These are phyloP conservation scores for Elongisporangium anandrum DNA, from an alignment of 352 stramenopile species.

Conservation along the genomic window DNA sequence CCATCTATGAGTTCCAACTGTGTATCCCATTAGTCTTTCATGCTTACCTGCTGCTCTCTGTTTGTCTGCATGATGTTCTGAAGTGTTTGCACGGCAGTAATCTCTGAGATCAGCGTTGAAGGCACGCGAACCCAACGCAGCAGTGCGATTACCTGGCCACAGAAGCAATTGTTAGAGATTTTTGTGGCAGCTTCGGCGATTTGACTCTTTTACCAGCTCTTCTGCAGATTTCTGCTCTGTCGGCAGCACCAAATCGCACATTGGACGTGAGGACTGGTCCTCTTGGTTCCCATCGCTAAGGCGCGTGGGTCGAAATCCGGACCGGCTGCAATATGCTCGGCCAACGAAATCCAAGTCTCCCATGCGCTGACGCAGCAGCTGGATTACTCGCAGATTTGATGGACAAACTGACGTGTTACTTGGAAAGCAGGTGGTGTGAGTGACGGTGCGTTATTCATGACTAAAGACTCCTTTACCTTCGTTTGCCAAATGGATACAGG, in stretches of 20 bases:
- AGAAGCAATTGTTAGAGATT: not conserved
- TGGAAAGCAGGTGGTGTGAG: not conserved
- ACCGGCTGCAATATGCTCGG: not conserved
- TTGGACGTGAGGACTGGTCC: not conserved
- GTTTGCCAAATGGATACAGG: slow-evolving; percentile 7
- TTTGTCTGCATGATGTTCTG: not conserved
- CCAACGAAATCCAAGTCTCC: not conserved
- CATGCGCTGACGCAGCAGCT: not conserved
- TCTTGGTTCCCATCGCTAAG: not conserved
- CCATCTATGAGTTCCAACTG: not conserved
- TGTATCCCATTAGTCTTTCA: not conserved
- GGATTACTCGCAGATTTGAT: not conserved
- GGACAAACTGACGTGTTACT: not conserved
- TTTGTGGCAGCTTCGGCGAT: not conserved
- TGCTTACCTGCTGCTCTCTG: not conserved
- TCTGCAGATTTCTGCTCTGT: not conserved
- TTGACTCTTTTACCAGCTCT: not conserved
- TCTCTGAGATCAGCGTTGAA: not conserved
- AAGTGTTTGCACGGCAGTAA: not conserved
- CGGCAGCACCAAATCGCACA: not conserved
- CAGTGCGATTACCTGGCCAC: not conserved
- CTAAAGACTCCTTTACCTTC: not conserved
- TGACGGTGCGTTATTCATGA: not conserved
- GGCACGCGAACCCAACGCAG: not conserved
- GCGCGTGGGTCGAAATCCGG: not conserved